Evolutionary conservation across 2,329 filamentous ascomycete genomes (phyloP).

Genomic region (Coniochaeta sp.): DNA sequence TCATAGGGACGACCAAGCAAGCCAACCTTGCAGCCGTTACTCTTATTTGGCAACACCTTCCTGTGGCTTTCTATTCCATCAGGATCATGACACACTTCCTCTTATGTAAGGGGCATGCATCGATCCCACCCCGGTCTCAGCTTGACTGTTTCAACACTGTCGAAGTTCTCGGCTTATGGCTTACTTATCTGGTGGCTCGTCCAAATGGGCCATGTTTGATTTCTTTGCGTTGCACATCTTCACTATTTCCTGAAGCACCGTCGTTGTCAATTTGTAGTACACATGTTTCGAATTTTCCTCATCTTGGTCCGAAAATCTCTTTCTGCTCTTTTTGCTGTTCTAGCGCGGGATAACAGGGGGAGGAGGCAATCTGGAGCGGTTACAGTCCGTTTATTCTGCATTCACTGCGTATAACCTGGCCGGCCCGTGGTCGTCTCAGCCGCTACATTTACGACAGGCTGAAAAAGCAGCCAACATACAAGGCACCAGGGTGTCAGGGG

Average conservation of each 20-base stretch:
- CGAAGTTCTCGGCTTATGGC: neutral
- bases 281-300: neutral
- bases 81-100: no score
- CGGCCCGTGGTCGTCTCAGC: neutral
- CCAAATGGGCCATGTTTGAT: neutral
- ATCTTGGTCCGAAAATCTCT: neutral
- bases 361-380: neutral
- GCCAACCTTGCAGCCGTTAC: neutral
- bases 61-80: neutral
- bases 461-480: neutral
- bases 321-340: neutral
- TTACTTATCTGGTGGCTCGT: neutral
- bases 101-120: no score
- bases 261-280: neutral
- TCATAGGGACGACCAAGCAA: neutral
- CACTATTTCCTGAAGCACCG: neutral
- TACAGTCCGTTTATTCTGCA: neutral
- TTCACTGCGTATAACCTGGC: neutral
- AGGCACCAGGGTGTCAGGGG: constrained; percentile 1
- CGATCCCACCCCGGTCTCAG: neutral
- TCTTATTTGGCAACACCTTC: neutral
- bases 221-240: neutral
- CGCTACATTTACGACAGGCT: neutral
- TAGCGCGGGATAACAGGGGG: neutral
- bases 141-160: neutral